Evolutionary conservation across 1,284 basidiomycete species (phyloP).

Genomic region (Exobasidium cylindrosporum): DNA sequence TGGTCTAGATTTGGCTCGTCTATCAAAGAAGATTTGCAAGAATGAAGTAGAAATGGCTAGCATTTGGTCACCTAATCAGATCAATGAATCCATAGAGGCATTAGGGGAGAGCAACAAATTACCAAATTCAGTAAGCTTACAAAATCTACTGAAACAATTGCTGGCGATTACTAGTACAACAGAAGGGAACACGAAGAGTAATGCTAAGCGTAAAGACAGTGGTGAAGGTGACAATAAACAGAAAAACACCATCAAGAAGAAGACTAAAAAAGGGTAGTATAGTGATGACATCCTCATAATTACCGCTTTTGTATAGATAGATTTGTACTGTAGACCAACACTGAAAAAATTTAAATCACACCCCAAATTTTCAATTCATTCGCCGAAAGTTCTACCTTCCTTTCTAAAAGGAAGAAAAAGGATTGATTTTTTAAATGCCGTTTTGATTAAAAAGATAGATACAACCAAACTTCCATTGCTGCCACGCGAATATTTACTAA

Average conservation of each 20-base stretch:
- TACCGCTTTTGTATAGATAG: too few species aligned
- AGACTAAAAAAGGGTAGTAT: slow-evolving; percentile 27
- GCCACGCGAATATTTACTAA: too few species aligned
- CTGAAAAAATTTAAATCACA: too few species aligned
- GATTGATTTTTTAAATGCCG: too few species aligned
- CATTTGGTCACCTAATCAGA: neutral
- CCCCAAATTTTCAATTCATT: too few species aligned
- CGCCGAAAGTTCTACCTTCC: too few species aligned
- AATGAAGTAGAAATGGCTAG: neutral
- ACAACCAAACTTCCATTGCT: too few species aligned
- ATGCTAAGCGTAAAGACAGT: slow-evolving; percentile 18
- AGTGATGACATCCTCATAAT: too few species aligned
- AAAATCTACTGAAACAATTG: slow-evolving; percentile 61
- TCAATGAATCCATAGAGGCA: slow-evolving; percentile 56
- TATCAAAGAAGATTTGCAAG: neutral
- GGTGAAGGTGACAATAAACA: neutral
- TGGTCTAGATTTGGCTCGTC: neutral
- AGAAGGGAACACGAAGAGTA: neutral
- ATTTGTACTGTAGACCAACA: too few species aligned
- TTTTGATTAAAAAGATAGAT: too few species aligned
- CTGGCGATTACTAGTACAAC: slow-evolving; percentile 40
- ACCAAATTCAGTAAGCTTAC: slow-evolving; percentile 4
- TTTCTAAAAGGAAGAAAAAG: too few species aligned
- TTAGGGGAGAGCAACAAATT: neutral
- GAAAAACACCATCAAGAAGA: neutral